Evolutionary conservation across 495 filamentous ascomycete species (phyloP).

Genomic region (Talaromyces proteolyticus): DNA sequence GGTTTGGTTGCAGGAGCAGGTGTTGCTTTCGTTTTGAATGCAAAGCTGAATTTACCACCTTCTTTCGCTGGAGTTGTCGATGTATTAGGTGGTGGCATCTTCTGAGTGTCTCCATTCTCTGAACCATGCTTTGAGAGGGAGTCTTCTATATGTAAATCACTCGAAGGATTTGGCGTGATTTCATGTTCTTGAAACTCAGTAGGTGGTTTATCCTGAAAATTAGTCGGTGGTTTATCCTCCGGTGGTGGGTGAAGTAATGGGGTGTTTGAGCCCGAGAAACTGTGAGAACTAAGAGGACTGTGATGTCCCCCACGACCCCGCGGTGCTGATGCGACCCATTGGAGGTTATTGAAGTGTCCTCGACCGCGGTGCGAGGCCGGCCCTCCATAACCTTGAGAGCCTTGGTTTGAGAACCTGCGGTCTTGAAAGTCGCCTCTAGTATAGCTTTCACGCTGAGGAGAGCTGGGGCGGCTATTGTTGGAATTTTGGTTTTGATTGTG

Average conservation of each 20-base stretch:
- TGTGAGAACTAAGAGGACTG: constrained; percentile 24
- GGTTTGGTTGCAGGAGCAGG: constrained; percentile 55
- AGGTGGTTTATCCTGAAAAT: background rate
- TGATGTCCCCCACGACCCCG: constrained; percentile 23
- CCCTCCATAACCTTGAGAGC: constrained; percentile 24
- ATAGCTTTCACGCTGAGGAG: constrained; percentile 49
- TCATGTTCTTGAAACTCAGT: background rate
- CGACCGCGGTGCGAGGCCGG: constrained; percentile 25
- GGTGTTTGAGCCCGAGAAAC: constrained; percentile 19
- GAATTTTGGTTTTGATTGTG: constrained; percentile 44
- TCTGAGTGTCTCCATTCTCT: constrained; percentile 22
- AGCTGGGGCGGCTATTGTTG: constrained; percentile 39
- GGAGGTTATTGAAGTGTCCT: constrained; percentile 52
- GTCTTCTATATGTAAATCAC: constrained; percentile 61
- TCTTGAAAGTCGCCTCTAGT: constrained; percentile 53
- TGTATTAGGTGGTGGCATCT: constrained; percentile 42
- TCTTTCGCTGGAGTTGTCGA: constrained; percentile 46
- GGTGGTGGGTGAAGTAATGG: constrained; percentile 15
- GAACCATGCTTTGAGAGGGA: constrained; percentile 33
- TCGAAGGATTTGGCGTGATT: constrained; percentile 45
- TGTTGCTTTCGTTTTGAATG: constrained; percentile 69
- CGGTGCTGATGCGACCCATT: constrained; percentile 49
- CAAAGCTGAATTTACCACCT: constrained; percentile 79
- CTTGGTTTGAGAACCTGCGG: constrained; percentile 30
- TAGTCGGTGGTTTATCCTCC: background rate